Percentiles rank a stretch among this genome's conserved stretches.
These are phyloP conservation scores for Pyrenopolyporus hunteri DNA, from an alignment of 495 filamentous ascomycete species.

Conservation along the genomic window DNA sequence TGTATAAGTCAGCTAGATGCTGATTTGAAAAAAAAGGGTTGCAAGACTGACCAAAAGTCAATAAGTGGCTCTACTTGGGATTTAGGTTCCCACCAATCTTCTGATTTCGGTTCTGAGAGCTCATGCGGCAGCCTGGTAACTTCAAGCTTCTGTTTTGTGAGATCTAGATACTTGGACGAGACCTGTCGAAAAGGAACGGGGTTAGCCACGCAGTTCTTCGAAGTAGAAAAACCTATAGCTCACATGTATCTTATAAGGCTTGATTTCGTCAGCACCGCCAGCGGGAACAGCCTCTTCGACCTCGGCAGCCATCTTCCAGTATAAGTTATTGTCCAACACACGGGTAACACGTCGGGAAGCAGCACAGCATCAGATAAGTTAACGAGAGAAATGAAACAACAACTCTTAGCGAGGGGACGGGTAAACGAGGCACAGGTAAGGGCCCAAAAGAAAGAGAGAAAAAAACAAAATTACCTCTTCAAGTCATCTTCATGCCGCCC, in stretches of 20 bases:
- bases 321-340: constrained; percentile 15
- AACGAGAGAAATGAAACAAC: constrained; percentile 26
- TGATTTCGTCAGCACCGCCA: constrained; percentile 48
- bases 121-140: constrained; percentile 61
- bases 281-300: constrained; percentile 32
- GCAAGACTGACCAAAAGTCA: constrained; percentile 57
- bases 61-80: constrained; percentile 55
- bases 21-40: background rate
- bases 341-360: constrained; percentile 17
- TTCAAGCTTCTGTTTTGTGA: constrained; percentile 61
- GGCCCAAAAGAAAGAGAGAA: too few relatives aligned
- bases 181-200: constrained; percentile 41
- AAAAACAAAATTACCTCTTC: constrained; percentile 25
- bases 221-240: too few relatives aligned
- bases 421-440: constrained; percentile 14
- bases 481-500: constrained; percentile 20
- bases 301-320: constrained; percentile 27
- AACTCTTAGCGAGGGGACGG: constrained; percentile 25
- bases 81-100: constrained; percentile 57
- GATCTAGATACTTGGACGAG: constrained; percentile 57
- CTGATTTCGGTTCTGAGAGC: constrained; percentile 45
- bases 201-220: constrained; percentile 30
- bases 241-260: constrained; percentile 58
- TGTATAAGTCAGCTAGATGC: constrained; percentile 5
- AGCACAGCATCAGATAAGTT: constrained; percentile 23